phyloP scores from a whole-genome alignment of 331 rosid species.

The Arachis monticola region DNA sequence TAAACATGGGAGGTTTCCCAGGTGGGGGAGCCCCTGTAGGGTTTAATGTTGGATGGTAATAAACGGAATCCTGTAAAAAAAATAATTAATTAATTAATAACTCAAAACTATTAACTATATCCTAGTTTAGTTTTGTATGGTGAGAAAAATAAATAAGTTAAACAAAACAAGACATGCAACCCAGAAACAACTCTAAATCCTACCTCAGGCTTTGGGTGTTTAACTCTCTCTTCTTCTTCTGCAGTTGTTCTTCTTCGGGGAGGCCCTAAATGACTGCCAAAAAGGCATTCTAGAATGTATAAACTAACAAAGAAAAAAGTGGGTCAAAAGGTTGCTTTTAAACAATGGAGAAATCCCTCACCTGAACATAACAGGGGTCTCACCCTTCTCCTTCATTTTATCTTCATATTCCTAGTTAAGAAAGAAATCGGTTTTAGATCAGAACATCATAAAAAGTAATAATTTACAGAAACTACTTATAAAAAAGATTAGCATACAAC shows the following conservation, averaged over 20 bases:
- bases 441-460: slow-evolving; percentile 21
- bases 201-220: slow-evolving; percentile 94
- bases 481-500: slow-evolving; percentile 33
- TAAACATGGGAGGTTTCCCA: slow-evolving; percentile 98
- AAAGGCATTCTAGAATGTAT: slow-evolving; percentile 45
- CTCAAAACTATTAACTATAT: slow-evolving; percentile 21
- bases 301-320: slow-evolving; percentile 42
- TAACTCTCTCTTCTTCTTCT: slow-evolving; percentile 95
- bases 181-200: slow-evolving; percentile 38
- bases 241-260: slow-evolving; percentile 87
- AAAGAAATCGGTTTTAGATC: slow-evolving; percentile 36
- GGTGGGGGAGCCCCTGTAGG: slow-evolving; percentile 99
- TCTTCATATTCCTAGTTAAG: slow-evolving; percentile 86
- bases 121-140: slow-evolving; percentile 19
- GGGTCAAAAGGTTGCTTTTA: slow-evolving; percentile 27
- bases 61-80: slow-evolving; percentile 84
- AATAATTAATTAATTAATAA: neutral
- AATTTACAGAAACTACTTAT: slow-evolving; percentile 23
- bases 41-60: slow-evolving; percentile 88
- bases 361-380: slow-evolving; percentile 98
- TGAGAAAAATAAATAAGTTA: slow-evolving; percentile 29
- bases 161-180: neutral
- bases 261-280: slow-evolving; percentile 91
- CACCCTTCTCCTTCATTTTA: slow-evolving; percentile 92
- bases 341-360: slow-evolving; percentile 38